Conservation (phyloP, 495 filamentous ascomycete genomes). For the Cryomyces minteri region DNA sequence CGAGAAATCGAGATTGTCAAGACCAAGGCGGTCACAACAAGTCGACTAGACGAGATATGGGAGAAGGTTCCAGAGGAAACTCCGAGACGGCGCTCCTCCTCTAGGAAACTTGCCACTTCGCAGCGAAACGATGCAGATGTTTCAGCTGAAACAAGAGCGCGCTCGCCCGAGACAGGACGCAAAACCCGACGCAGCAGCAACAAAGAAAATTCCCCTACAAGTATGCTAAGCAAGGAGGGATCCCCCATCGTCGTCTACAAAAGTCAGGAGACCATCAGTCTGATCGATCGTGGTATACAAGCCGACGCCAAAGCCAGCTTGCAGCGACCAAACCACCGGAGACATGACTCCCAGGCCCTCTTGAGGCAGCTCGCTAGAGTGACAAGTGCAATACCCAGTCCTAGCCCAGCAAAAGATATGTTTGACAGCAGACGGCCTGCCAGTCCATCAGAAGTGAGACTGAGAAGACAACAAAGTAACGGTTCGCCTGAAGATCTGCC, state of each 20-base stretch:
- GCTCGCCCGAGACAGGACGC: background rate
- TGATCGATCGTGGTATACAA: slow-evolving; percentile 7
- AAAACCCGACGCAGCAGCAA: background rate
- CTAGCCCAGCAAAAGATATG: no score
- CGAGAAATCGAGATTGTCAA: slow-evolving; percentile 2
- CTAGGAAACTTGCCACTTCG: slow-evolving; percentile 8
- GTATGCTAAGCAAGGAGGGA: slow-evolving; percentile 13
- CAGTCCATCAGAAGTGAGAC: background rate
- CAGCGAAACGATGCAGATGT: background rate
- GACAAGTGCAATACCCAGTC: slow-evolving; percentile 21
- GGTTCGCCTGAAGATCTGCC: background rate
- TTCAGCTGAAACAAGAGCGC: background rate
- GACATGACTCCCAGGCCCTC: slow-evolving; percentile 45
- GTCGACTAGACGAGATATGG: slow-evolving; percentile 35
- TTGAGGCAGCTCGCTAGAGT: slow-evolving; percentile 44
- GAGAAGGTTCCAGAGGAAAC: slow-evolving; percentile 29
- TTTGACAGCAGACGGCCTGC: no score
- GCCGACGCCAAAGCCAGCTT: slow-evolving; percentile 9
- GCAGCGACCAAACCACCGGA: slow-evolving; percentile 11
- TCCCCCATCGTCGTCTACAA: slow-evolving; percentile 36
- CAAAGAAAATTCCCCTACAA: slow-evolving; percentile 12
- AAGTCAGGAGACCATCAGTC: slow-evolving; percentile 13
- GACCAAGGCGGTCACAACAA: slow-evolving; percentile 33
- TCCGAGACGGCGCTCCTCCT: slow-evolving; percentile 15
- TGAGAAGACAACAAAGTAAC: background rate